Evolutionary conservation across 2,329 filamentous ascomycete genomes (phyloP).

Genomic region (Metarhizium anisopliae): DNA sequence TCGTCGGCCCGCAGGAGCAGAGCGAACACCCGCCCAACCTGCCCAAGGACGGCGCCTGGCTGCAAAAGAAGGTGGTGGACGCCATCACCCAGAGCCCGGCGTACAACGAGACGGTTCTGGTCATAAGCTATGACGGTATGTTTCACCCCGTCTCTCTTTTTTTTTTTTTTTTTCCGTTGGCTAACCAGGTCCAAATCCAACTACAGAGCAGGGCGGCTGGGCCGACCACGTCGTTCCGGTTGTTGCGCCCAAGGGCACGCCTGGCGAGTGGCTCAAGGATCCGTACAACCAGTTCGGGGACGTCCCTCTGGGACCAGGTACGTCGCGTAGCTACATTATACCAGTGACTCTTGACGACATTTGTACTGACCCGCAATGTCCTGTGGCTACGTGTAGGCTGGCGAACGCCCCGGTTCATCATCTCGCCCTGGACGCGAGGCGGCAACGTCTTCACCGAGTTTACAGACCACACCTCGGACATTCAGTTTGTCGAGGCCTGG

Average conservation of each 20-base stretch:
- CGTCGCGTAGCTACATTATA: not conserved
- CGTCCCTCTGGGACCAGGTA: slow-evolving; percentile 20
- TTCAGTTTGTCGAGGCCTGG: slow-evolving; percentile 42
- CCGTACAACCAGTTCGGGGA: slow-evolving; percentile 19
- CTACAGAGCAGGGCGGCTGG: slow-evolving; percentile 41
- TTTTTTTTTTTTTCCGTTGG: not conserved
- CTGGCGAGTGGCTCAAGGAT: slow-evolving; percentile 41
- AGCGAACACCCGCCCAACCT: slow-evolving; percentile 35
- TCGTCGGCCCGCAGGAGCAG: slow-evolving; percentile 43
- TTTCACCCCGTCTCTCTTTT: not conserved
- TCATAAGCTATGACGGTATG: slow-evolving; percentile 42
- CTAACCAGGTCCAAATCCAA: not conserved
- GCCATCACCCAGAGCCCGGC: slow-evolving; percentile 37
- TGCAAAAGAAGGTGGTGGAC: slow-evolving; percentile 43
- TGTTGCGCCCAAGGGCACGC: slow-evolving; percentile 34
- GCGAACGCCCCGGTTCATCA: slow-evolving; percentile 41
- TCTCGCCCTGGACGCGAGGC: slow-evolving; percentile 45
- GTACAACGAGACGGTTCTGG: slow-evolving; percentile 39
- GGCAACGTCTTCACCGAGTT: slow-evolving; percentile 44
- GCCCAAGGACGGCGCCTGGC: slow-evolving; percentile 45
- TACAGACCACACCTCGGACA: slow-evolving; percentile 44
- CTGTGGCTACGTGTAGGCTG: slow-evolving; percentile 17
- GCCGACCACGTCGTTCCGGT: slow-evolving; percentile 43
- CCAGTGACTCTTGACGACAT: no score
- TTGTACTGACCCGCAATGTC: no score